Percentiles rank a stretch among this genome's conserved stretches.
Evolutionary conservation across 169 alveolate species (phyloP).

Genomic region (Plasmodium inui): DNA sequence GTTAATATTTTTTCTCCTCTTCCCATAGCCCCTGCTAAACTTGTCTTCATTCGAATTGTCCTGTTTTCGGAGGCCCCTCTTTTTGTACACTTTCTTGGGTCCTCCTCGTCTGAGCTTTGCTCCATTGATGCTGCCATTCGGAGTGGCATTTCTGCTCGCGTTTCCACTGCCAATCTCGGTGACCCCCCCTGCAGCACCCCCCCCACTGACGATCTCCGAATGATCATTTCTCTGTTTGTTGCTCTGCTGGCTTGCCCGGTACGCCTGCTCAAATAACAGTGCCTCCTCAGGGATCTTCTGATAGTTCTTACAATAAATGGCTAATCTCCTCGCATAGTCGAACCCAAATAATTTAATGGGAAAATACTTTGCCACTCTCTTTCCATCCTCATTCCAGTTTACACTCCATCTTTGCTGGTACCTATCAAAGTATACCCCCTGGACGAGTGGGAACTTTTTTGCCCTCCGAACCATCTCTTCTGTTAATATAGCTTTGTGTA

Average conservation of each 20-base stretch:
- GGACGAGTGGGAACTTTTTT: slow-evolving; percentile 80
- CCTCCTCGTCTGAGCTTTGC: background rate
- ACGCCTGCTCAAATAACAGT: slow-evolving; percentile 58
- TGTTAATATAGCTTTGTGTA: slow-evolving; percentile 79
- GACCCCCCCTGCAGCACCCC: background rate
- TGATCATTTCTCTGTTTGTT: slow-evolving; percentile 59
- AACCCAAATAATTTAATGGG: slow-evolving; percentile 84
- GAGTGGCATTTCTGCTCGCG: background rate
- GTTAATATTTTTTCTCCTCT: background rate
- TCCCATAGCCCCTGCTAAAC: background rate
- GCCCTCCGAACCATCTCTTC: slow-evolving; percentile 83
- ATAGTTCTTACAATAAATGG: slow-evolving; percentile 79
- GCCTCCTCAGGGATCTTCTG: slow-evolving; percentile 77
- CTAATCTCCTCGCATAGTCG: slow-evolving; percentile 81
- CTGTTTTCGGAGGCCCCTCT: background rate
- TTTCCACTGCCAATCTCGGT: background rate
- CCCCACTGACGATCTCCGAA: slow-evolving; percentile 39
- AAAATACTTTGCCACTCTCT: slow-evolving; percentile 84
- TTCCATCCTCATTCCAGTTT: slow-evolving; percentile 84
- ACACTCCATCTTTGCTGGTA: slow-evolving; percentile 87
- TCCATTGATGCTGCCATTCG: background rate
- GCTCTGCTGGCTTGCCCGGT: slow-evolving; percentile 73
- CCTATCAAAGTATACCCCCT: slow-evolving; percentile 84
- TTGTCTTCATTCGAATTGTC: background rate
- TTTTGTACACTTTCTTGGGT: background rate